Base-by-base conservation (phyloP, 768 basidiomycete genomes). In the Russula virescens region DNA sequence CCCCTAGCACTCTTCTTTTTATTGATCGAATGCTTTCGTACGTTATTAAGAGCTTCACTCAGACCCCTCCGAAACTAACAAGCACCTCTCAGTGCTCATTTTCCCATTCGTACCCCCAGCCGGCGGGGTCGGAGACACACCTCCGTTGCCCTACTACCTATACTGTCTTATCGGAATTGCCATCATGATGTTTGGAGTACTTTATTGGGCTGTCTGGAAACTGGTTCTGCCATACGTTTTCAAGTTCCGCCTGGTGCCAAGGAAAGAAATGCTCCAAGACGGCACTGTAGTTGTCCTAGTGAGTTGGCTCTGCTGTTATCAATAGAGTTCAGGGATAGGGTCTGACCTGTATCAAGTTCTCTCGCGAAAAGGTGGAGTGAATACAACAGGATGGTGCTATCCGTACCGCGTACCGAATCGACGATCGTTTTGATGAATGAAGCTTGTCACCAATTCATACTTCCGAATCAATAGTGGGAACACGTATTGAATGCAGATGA, bases 141-240 rank as follows among this genome's bases (percentile, higher is more conserved):
- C 83, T 13, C 81, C 84, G 13, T 67, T 85, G 40, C 82, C 84
- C 3, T 84, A 85, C 62, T 85, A 84, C 68, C 66, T 83, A 78
- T 83, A 83, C 67, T 81, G 80, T 64, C 73, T 83, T 7, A 79
- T 84, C 1, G 82, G 80, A 0, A 83, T 83, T 58, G 79, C 68
- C 0, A 71, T 84, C 60, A 73, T 83, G 73, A 53, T 75, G 1
- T 11, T 71, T 14, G 83, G 83, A 7, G 75, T 81, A 0, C 38
- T 78, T 1, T 85, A 83, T 68, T 85, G 83, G 83, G 80, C 78
- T 0, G 72, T 70, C 3, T 85, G 83, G 83, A 75, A 83, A 0
- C 58, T 83, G 46, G 26, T 81, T 1, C 68, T 84, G 11, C 83
- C 83, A 8, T 73, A 73, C 11, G 69, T 81, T 11, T 80, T 83